Percentiles rank a stretch among this genome's conserved stretches.
Conservation (phyloP, 2,329 filamentous ascomycete genomes). For the Chrysoporthe deuterocubensis region DNA sequence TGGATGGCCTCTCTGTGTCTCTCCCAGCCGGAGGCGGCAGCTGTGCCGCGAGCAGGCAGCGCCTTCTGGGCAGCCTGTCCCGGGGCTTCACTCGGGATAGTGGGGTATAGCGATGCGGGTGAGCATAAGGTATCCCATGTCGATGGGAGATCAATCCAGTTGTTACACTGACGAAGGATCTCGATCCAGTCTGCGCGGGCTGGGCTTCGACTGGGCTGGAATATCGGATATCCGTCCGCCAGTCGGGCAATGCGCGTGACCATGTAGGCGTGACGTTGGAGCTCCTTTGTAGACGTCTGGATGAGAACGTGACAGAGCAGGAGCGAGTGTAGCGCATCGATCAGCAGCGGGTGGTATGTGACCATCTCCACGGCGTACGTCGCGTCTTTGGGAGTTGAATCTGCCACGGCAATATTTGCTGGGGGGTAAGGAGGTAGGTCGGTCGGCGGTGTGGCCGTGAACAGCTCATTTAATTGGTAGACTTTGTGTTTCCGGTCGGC, state of each 20-base stretch:
- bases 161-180: constrained; percentile 67
- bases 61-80: constrained; percentile 40
- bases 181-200: constrained; percentile 82
- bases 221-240: constrained; percentile 79
- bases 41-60: constrained; percentile 30
- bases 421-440: constrained; percentile 71
- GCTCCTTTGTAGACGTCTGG: constrained; percentile 77
- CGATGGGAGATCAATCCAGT: constrained; percentile 68
- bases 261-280: constrained; percentile 80
- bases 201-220: constrained; percentile 72
- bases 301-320: constrained; percentile 79
- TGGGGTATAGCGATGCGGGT: constrained; percentile 52
- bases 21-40: constrained; percentile 40
- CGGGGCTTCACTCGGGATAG: constrained; percentile 5
- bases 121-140: constrained; percentile 75
- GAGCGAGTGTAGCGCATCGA: constrained; percentile 77
- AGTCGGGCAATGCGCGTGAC: constrained; percentile 75
- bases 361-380: constrained; percentile 58
- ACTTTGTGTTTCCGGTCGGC: constrained; percentile 43
- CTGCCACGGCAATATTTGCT: constrained; percentile 41
- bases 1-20: constrained; percentile 54
- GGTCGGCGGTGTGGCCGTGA: constrained; percentile 67
- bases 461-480: constrained; percentile 64
- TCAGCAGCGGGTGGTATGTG: constrained; percentile 81
- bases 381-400: constrained; percentile 34